Conservation (phyloP, 768 basidiomycete species). For the Hericium rajendrae region DNA sequence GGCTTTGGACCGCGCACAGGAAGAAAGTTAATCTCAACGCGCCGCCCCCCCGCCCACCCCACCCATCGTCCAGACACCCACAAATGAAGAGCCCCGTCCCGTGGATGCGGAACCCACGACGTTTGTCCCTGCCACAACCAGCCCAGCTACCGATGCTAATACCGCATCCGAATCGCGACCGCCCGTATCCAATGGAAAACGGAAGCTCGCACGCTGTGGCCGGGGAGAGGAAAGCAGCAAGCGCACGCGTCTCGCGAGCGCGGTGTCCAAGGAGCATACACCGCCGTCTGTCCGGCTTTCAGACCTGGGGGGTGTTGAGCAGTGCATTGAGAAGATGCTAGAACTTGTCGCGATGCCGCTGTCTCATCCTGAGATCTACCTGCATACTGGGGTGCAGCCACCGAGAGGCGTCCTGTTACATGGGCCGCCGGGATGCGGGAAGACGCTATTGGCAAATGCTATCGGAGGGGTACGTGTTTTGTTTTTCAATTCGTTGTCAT, state of each 20-base stretch:
- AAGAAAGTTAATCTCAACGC: slow-evolving; percentile 64
- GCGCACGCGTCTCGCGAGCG: slow-evolving; percentile 30
- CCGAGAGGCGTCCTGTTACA: slow-evolving; percentile 89
- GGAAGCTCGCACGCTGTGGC: slow-evolving; percentile 46
- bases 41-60: slow-evolving; percentile 9
- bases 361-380: slow-evolving; percentile 90
- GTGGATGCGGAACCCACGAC: neutral
- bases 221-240: slow-evolving; percentile 52
- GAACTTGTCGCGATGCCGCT: slow-evolving; percentile 96
- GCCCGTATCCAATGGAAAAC: slow-evolving; percentile 35
- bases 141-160: neutral
- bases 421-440: slow-evolving; percentile 96
- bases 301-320: slow-evolving; percentile 80
- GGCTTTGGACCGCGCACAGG: slow-evolving; percentile 63
- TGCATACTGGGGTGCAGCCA: slow-evolving; percentile 86
- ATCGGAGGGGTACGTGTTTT: slow-evolving; percentile 74
- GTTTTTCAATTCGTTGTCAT: neutral
- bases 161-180: slow-evolving; percentile 9
- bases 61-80: slow-evolving; percentile 15
- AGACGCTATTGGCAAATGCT: slow-evolving; percentile 89
- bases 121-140: neutral
- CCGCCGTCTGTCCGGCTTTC: slow-evolving; percentile 72
- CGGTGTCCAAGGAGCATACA: slow-evolving; percentile 50
- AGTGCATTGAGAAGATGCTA: slow-evolving; percentile 84
- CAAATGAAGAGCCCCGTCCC: slow-evolving; percentile 6